Evolutionary conservation across 2,329 filamentous ascomycete genomes (phyloP), one percentile per base, ranked within the genome.

Genomic region (Fusarium equiseti): DNA sequence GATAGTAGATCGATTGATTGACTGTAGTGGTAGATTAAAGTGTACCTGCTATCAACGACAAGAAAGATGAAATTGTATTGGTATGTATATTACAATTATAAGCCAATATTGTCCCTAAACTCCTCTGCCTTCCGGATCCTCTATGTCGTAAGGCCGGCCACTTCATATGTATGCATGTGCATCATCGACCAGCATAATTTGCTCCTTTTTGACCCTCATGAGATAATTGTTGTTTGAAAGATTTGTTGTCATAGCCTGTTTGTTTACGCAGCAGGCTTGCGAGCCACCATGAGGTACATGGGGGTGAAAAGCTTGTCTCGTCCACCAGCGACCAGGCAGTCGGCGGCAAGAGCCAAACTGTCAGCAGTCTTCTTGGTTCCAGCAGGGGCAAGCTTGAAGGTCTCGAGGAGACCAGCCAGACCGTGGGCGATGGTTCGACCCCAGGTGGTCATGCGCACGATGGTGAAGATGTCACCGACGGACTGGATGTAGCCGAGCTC

Each of bases 281-380:
- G 90, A 66, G 90, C 95, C 64, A 98, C 89, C 93, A 98, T 98
- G 78, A 98, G 85, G 84, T 97, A 98, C 95, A 98, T 98, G 60
- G 95, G 95, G 3, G 95, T 98, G 83, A 98, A 98, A n/a, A 98
- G 88, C 81, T 97, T 92, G 84, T 95, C 87, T 80, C 90, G 89
- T 38, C 90, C 95, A 81, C 95, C 95, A 50, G 92, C 93, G 24
- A 97, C 95, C 54, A 98, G 85, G 76, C 89, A 92, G 81, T 98
- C 95, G 13, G 89, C 94, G 32, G 93, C 95, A 63, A 90, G 78
- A 8, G 92, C 94, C 76, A 98, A 83, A 77, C 92, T 94, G 82
- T 98, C 92, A 13, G 94, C 95, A n/a, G 94, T 97, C 89, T 97
- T 97, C 84, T 94, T 93, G 50, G 94, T 97, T 51, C 95, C 95